These are phyloP conservation scores for Purshia tridentata DNA, from an alignment of 306 rosid species.

Conservation along the genomic window DNA sequence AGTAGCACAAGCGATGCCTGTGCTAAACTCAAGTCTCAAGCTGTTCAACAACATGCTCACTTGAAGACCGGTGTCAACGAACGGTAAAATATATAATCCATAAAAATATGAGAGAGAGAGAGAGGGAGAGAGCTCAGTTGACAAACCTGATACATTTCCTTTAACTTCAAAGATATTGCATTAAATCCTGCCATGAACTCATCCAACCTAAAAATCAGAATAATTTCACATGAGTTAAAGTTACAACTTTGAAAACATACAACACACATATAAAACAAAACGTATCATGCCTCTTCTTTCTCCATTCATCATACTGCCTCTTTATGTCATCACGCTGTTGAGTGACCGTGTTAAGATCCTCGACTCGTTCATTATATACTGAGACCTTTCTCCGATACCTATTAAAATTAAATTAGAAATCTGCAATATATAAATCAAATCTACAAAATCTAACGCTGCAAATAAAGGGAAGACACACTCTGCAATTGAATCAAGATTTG, in stretches of 20 bases:
- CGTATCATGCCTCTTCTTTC: slow-evolving; percentile 68
- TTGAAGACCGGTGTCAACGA: neutral
- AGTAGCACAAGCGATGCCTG: neutral
- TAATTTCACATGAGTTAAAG: slow-evolving; percentile 19
- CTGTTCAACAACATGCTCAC: neutral
- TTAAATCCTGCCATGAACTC: slow-evolving; percentile 98
- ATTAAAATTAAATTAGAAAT: slow-evolving; percentile 16
- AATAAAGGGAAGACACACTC: slow-evolving; percentile 54
- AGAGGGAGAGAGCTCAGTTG: slow-evolving; percentile 19
- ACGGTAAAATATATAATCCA: neutral
- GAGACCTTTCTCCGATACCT: slow-evolving; percentile 84
- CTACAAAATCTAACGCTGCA: neutral
- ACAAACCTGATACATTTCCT: slow-evolving; percentile 94
- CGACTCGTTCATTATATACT: slow-evolving; percentile 79
- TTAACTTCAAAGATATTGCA: slow-evolving; percentile 83
- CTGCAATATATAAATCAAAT: slow-evolving; percentile 11
- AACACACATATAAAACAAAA: slow-evolving; percentile 1
- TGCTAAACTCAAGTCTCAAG: neutral
- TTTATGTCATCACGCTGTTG: slow-evolving; percentile 79
- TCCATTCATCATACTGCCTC: slow-evolving; percentile 83
- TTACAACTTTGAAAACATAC: neutral
- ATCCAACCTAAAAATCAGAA: slow-evolving; percentile 58
- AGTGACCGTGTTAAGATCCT: slow-evolving; percentile 79
- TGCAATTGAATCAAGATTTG: slow-evolving; percentile 92
- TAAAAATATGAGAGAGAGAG: neutral